These are phyloP conservation scores for Allium cepa DNA, from an alignment of 106 monocot genomes.

Conservation along the genomic window DNA sequence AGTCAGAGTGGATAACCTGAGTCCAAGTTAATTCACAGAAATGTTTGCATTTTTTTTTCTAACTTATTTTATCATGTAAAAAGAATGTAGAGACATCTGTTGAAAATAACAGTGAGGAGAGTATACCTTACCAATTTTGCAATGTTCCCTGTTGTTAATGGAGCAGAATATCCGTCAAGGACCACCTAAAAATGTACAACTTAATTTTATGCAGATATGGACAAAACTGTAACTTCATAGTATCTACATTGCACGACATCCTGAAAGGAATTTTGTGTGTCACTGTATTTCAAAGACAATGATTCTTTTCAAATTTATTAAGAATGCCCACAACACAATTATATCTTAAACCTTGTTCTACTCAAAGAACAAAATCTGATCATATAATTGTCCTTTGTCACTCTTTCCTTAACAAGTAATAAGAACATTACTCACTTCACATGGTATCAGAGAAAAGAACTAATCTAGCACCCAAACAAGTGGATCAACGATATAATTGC, in stretches of 20 bases:
- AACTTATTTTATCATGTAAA: too few species aligned
- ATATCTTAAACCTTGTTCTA: not conserved
- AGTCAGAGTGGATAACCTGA: too few species aligned
- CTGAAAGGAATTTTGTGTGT: too few species aligned
- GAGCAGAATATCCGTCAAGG: constrained; percentile 92
- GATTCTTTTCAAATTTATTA: not conserved
- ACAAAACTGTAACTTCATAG: not conserved
- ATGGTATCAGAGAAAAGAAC: not conserved
- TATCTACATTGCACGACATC: not conserved
- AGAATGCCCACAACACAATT: not conserved
- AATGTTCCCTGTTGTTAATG: constrained; percentile 88
- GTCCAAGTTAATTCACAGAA: too few species aligned
- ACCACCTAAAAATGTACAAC: constrained; percentile 44
- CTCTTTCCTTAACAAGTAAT: not conserved
- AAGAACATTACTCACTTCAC: not conserved
- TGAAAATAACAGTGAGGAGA: not conserved
- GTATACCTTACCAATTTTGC: constrained; percentile 90
- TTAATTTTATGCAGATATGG: not conserved
- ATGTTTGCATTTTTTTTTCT: too few species aligned
- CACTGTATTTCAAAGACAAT: not conserved
- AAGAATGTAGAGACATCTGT: too few species aligned
- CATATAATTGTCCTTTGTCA: not conserved
- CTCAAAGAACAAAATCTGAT: too few species aligned
- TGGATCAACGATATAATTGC: too few species aligned
- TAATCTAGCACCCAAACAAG: too few species aligned